These are phyloP conservation scores for Xylariaceae sp. DNA, from an alignment of 2,329 filamentous ascomycete genomes.

Conservation along the genomic window DNA sequence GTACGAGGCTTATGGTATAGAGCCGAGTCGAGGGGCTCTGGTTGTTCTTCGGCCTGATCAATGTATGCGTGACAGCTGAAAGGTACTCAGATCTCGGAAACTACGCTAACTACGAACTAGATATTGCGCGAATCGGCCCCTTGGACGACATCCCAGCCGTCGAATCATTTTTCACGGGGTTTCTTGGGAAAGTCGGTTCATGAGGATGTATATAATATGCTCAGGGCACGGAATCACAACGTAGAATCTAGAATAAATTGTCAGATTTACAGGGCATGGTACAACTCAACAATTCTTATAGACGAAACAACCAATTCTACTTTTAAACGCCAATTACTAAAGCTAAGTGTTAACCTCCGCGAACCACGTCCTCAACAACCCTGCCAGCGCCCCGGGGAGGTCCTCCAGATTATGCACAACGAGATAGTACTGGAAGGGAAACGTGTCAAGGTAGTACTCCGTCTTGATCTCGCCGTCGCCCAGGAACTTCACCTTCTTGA, in stretches of 20 bases:
- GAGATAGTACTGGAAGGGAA: constrained; percentile 95
- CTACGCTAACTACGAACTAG: constrained; percentile 18
- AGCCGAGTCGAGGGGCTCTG: constrained; percentile 42
- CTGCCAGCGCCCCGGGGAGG: constrained; percentile 80
- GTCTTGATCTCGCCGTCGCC: constrained; percentile 68
- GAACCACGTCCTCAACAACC: constrained; percentile 94
- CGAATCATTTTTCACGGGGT: constrained; percentile 24
- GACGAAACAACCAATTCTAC: background rate
- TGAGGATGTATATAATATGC: background rate
- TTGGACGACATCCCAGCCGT: constrained; percentile 20
- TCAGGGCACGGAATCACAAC: background rate
- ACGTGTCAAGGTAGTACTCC: constrained; percentile 87
- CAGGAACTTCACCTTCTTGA: constrained; percentile 78
- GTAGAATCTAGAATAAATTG: background rate
- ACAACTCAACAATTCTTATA: background rate
- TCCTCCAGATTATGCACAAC: constrained; percentile 91
- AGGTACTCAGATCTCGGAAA: background rate
- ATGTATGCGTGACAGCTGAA: constrained; percentile 40
- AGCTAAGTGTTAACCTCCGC: constrained; percentile 54
- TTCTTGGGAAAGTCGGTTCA: constrained; percentile 16
- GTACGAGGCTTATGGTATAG: constrained; percentile 53
- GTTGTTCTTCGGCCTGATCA: constrained; percentile 59
- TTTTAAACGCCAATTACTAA: no score
- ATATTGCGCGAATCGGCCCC: constrained; percentile 28
- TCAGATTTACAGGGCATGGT: no score